phyloP scores from a whole-genome alignment of 2,329 filamentous ascomycete species.

The Xylaria polymorpha region DNA sequence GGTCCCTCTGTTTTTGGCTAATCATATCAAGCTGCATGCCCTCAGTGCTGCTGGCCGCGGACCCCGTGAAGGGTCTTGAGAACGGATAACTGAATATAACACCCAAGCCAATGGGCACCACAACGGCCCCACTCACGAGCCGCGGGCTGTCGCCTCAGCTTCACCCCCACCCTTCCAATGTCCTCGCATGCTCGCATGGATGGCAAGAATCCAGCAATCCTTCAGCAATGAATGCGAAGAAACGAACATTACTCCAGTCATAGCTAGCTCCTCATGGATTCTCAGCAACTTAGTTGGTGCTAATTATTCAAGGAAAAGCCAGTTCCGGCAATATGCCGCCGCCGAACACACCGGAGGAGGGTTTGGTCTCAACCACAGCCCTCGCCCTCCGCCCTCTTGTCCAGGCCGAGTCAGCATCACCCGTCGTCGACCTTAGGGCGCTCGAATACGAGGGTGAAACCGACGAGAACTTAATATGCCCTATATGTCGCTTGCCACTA shows the following conservation, averaged over 20 bases:
- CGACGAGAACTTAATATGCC: constrained; percentile 63
- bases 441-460: constrained; percentile 57
- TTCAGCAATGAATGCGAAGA: constrained; percentile 15
- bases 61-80: background rate
- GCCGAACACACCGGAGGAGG: constrained; percentile 53
- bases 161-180: background rate
- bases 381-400: constrained; percentile 45
- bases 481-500: constrained; percentile 70
- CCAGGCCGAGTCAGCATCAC: constrained; percentile 34
- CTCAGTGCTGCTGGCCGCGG: too few species aligned
- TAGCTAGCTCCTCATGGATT: constrained; percentile 26
- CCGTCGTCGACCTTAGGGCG: constrained; percentile 57
- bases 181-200: background rate
- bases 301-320: constrained; percentile 16
- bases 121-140: background rate
- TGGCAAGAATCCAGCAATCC: background rate
- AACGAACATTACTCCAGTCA: background rate
- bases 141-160: background rate
- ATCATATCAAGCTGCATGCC: too few species aligned
- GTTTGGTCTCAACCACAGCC: constrained; percentile 43
- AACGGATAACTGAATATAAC: background rate
- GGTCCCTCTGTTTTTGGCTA: too few species aligned
- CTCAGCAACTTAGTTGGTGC: constrained; percentile 19
- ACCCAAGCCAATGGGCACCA: too few species aligned
- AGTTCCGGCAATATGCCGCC: constrained; percentile 47